Conservation (phyloP, 495 filamentous ascomycete genomes). For the Corynascus novoguineensis region DNA sequence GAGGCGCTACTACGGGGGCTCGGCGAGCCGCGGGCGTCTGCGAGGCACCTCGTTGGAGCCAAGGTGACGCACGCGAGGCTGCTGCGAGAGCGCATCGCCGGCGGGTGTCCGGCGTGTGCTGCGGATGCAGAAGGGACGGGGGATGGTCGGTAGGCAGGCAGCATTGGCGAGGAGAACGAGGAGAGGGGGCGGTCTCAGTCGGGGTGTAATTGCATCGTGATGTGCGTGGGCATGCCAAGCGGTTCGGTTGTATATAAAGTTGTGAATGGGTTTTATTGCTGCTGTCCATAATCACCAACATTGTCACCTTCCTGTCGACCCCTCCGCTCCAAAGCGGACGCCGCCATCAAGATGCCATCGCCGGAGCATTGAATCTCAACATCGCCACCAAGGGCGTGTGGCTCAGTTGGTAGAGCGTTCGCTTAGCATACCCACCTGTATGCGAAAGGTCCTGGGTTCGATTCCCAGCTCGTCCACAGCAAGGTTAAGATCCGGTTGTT, state of each 20-base stretch:
- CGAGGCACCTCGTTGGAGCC: constrained; percentile 53
- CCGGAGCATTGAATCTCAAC: background rate
- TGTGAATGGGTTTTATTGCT: background rate
- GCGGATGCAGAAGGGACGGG: constrained; percentile 9
- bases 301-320: background rate
- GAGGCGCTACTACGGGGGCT: constrained; percentile 20
- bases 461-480: constrained; percentile 24
- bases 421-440: constrained; percentile 18
- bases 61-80: constrained; percentile 89
- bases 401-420: constrained; percentile 28
- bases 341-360: background rate
- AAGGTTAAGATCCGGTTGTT: background rate
- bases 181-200: too few species aligned
- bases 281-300: background rate
- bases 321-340: background rate
- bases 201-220: too few species aligned
- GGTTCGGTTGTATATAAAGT: background rate
- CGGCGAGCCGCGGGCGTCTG: background rate
- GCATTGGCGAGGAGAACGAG: background rate
- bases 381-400: constrained; percentile 20
- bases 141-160: background rate
- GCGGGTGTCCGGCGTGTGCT: constrained; percentile 65
- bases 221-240: too few species aligned
- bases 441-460: constrained; percentile 28
- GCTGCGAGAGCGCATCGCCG: constrained; percentile 61